These are phyloP conservation scores for Rhizophora apiculata DNA, from an alignment of 345 rosid genomes.

Conservation along the genomic window DNA sequence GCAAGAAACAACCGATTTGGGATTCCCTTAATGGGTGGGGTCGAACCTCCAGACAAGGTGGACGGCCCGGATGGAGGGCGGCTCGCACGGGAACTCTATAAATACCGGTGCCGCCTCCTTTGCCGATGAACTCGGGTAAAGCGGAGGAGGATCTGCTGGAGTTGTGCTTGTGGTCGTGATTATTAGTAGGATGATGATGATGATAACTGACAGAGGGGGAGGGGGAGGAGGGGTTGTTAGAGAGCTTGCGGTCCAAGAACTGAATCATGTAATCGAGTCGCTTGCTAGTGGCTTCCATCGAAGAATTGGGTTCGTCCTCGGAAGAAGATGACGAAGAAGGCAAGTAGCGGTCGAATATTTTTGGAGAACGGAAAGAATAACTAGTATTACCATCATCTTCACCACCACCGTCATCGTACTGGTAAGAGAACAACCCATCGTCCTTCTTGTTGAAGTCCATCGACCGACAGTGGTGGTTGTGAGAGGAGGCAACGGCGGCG, in stretches of 20 bases:
- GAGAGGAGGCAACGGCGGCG: too few species aligned
- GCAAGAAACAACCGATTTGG: slow-evolving; percentile 20
- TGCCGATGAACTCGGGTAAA: slow-evolving; percentile 26
- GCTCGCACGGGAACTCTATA: slow-evolving; percentile 22
- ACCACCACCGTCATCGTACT: neutral
- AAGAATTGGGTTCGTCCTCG: slow-evolving; percentile 26
- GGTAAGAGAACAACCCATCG: neutral
- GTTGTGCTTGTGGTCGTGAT: neutral
- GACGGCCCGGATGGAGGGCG: slow-evolving; percentile 26
- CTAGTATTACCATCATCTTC: neutral
- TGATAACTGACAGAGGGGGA: neutral
- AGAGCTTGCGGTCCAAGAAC: slow-evolving; percentile 77
- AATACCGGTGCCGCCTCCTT: slow-evolving; percentile 27
- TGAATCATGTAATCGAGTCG: slow-evolving; percentile 93
- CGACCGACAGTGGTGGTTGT: neutral
- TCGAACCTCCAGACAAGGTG: slow-evolving; percentile 24
- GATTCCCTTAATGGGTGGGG: slow-evolving; percentile 35
- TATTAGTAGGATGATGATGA: too few species aligned
- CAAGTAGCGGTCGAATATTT: slow-evolving; percentile 60
- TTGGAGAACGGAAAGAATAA: slow-evolving; percentile 30
- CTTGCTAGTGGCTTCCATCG: slow-evolving; percentile 55
- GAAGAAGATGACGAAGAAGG: slow-evolving; percentile 40
- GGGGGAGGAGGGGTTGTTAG: neutral
- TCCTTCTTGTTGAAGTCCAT: slow-evolving; percentile 16
- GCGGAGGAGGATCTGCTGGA: neutral